phyloP scores from a whole-genome alignment of 345 rosid species.

The Populus tremula region DNA sequence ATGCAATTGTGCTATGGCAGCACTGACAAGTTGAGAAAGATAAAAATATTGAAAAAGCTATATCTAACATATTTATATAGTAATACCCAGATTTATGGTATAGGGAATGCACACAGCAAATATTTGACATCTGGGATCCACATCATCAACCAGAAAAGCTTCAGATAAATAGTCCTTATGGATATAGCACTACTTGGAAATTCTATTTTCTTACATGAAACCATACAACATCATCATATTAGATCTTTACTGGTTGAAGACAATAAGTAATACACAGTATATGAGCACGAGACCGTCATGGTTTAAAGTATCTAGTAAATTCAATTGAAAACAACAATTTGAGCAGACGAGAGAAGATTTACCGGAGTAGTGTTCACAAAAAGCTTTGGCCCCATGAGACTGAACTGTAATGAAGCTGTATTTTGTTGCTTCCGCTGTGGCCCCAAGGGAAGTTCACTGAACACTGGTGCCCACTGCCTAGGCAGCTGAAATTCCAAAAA shows the following conservation, averaged over 20 bases:
- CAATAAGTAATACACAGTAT: background rate
- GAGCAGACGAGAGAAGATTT: conserved; percentile 24
- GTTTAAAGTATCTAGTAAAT: background rate
- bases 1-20: no score
- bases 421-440: conserved; percentile 77
- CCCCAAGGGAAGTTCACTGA: conserved; percentile 96
- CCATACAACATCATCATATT: no score
- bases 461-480: conserved; percentile 95
- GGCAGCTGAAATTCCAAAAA: conserved; percentile 96
- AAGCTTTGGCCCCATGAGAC: conserved; percentile 90
- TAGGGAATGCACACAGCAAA: background rate
- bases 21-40: no score
- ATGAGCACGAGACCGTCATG: background rate
- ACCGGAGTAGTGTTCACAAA: conserved; percentile 77
- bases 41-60: no score
- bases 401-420: conserved; percentile 72
- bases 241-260: no score
- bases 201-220: background rate
- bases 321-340: background rate
- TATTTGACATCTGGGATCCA: background rate
- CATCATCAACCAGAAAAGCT: background rate
- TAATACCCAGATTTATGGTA: background rate
- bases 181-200: background rate
- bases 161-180: background rate
- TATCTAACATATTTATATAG: no score